Base-by-base conservation (phyloP, 2,329 filamentous ascomycete species). In the Exophiala dermatitidis region DNA sequence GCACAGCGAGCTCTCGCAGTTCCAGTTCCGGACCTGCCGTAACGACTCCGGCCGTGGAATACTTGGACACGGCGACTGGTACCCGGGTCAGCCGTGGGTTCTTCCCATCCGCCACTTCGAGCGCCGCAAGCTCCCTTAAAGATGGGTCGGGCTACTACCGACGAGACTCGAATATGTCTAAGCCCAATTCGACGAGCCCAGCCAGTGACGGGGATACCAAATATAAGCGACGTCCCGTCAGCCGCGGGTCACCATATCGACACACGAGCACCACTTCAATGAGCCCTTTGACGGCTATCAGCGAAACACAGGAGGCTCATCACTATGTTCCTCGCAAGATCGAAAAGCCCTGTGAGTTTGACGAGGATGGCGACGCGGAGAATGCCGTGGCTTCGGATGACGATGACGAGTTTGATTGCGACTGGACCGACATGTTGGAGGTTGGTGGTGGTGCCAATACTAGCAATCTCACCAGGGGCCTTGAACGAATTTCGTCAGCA, bases 21-120 rank as follows among this genome's bases (percentile, higher is more conserved):
- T 55, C 52, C 40, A 36, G 42, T 10, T 52, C 54, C 30, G 34
- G 42, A 40, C 36, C 38, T 41, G 31, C 40, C 4, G n/a, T 36
- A 8, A 28, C 30, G 9, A 29, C 32, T 32, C 29, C 48, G 10
- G 19, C 19, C 19, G 38, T 36, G 36, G 47, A 54, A 40, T 50
- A 50, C 46, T 9, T 58, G 46, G 46, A 60, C 55, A 42, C 60
- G 48, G n/a, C 52, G 52, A 60, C 60, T 56, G 47, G 63, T 55
- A 61, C 53, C 8, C 52, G 52, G 12, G 40, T 62, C 29, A 49
- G 46, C 19, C 60, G 58, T 5, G 56, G 60, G 5, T 60, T 62
- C 50, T 50, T 46, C 28, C 45, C 56, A 26, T 62, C 58, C 9
- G 44, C 41, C 30, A 50, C 46, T 6, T 56, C 58, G 12, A 60